Evolutionary conservation across 345 rosid genomes (phyloP).

Genomic region (Sapria himalayana): DNA sequence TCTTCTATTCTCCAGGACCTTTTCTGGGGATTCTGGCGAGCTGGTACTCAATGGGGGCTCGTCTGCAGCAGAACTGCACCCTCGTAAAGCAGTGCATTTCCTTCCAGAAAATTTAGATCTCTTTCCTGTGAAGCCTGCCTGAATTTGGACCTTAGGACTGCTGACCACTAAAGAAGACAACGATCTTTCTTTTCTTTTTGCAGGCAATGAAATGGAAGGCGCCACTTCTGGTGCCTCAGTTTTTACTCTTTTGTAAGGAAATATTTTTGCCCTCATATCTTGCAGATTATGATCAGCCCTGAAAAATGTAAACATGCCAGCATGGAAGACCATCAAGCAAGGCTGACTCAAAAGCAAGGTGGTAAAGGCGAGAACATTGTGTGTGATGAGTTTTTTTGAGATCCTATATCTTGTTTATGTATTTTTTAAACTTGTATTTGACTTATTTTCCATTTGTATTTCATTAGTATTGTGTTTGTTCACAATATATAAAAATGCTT

Average conservation of each 20-base stretch:
- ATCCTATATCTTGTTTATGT: no score
- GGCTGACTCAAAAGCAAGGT: not conserved
- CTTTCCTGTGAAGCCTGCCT: constrained; percentile 47
- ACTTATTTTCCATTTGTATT: no score
- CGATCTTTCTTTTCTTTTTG: constrained; percentile 89
- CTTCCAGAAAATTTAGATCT: constrained; percentile 41
- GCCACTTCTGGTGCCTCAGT: constrained; percentile 39
- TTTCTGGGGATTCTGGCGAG: constrained; percentile 46
- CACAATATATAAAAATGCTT: no score
- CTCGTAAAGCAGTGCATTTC: constrained; percentile 27
- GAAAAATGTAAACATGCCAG: constrained; percentile 11
- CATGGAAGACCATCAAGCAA: no score
- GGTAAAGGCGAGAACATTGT: no score
- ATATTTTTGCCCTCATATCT: constrained; percentile 73
- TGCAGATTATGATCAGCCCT: constrained; percentile 77
- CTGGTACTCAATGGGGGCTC: constrained; percentile 36
- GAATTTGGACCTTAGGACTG: constrained; percentile 52
- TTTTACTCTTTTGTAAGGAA: constrained; percentile 58
- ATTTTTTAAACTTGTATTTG: no score
- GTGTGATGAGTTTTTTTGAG: no score
- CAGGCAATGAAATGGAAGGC: constrained; percentile 35
- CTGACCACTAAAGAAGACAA: constrained; percentile 77
- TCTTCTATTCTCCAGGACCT: constrained; percentile 32
- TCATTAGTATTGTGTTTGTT: no score
- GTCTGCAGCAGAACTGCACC: constrained; percentile 26